Conservation (phyloP, 1,284 basidiomycete species). For the Coniferiporia sulphurascens region DNA sequence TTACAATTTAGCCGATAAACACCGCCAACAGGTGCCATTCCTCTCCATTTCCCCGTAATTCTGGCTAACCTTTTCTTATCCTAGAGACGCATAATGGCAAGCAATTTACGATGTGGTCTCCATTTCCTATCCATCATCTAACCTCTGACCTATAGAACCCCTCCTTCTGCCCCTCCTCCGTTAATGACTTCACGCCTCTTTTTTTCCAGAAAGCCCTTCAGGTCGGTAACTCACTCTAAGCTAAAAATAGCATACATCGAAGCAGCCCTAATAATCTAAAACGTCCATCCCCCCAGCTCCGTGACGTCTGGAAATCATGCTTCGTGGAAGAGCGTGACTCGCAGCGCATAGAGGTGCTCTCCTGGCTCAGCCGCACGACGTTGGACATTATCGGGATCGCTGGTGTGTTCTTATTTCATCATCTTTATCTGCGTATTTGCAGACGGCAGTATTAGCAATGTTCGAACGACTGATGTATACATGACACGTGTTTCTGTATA, state of each 20-base stretch:
- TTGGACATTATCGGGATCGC: slow-evolving; percentile 47
- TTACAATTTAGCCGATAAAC: slow-evolving; percentile 9
- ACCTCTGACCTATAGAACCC: slow-evolving; percentile 15
- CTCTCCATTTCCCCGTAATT: background rate
- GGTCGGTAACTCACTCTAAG: background rate
- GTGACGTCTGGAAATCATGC: slow-evolving; percentile 14
- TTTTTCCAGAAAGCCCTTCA: slow-evolving; percentile 20
- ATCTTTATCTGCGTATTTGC: background rate
- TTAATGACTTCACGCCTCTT: slow-evolving; percentile 19
- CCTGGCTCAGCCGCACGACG: slow-evolving; percentile 38
- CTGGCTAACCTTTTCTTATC: background rate
- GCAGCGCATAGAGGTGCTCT: slow-evolving; percentile 30
- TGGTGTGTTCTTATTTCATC: slow-evolving; percentile 23
- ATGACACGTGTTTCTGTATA: slow-evolving; percentile 19
- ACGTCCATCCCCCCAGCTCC: slow-evolving; percentile 4
- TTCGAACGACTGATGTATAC: background rate
- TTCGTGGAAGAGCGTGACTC: background rate
- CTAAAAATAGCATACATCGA: background rate
- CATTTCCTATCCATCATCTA: background rate
- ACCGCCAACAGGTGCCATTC: slow-evolving; percentile 13
- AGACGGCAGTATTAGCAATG: background rate
- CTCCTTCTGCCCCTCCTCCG: slow-evolving; percentile 20
- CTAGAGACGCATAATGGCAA: slow-evolving; percentile 17
- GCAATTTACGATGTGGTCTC: too few species aligned
- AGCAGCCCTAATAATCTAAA: background rate